Conservation (phyloP, 257 asterid species). For the Solanum corneliomulleri region DNA sequence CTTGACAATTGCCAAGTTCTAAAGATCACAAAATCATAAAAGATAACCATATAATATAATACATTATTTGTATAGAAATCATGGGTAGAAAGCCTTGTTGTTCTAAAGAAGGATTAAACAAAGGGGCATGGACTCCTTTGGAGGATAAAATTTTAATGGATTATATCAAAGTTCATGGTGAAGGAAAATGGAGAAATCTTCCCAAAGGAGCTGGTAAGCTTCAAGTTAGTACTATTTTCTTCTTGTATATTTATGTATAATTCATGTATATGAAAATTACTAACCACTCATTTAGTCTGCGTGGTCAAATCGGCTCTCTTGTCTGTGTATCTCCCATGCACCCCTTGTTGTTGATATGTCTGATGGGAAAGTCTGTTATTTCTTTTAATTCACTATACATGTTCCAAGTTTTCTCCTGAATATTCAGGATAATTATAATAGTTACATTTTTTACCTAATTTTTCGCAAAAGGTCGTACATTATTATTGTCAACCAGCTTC, state of each 20-base stretch:
- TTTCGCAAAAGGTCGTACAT: not conserved
- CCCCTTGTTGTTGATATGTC: not conserved
- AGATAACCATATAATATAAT: not conserved
- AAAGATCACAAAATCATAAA: not conserved
- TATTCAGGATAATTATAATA: not conserved
- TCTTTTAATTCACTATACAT: not conserved
- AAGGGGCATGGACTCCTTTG: not conserved
- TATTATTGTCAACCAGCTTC: not conserved
- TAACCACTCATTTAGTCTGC: not conserved
- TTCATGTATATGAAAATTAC: not conserved
- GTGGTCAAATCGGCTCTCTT: not conserved
- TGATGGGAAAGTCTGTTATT: not conserved
- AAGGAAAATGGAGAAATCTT: conserved; percentile 1
- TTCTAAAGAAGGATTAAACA: not conserved
- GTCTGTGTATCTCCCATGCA: not conserved
- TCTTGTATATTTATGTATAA: not conserved
- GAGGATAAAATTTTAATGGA: not conserved
- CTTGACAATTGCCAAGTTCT: not conserved
- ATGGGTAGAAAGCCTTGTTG: conserved; percentile 1
- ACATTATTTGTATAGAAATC: not conserved
- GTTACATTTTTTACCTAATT: too few relatives aligned
- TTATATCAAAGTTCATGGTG: not conserved
- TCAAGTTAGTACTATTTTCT: not conserved
- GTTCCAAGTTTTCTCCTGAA: not conserved
- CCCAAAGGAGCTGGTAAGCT: not conserved